Conservation (phyloP, 768 basidiomycete genomes). For the Tylopilus sp. region DNA sequence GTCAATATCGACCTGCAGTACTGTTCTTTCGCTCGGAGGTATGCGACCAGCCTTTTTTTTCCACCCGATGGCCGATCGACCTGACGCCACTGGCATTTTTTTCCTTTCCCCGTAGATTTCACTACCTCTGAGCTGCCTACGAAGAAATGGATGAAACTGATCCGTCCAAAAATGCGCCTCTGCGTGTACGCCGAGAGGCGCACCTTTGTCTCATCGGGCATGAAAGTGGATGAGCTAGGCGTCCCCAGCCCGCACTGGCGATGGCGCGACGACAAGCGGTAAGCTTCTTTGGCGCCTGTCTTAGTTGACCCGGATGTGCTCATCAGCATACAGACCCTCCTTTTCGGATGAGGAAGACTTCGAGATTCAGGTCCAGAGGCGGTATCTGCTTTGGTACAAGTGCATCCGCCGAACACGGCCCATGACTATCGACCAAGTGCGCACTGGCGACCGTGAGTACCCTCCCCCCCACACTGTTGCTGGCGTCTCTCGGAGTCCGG, state of each 20-base stretch:
- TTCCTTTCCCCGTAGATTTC: constrained; percentile 16
- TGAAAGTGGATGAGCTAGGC: constrained; percentile 4
- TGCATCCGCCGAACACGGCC: constrained; percentile 26
- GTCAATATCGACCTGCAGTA: constrained; percentile 6
- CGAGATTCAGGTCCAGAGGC: constrained; percentile 20
- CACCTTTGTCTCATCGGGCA: constrained; percentile 15
- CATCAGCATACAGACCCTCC: constrained; percentile 8
- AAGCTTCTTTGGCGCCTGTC: background rate
- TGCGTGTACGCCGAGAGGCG: constrained; percentile 12
- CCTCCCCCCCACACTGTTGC: background rate
- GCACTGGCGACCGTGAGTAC: constrained; percentile 18
- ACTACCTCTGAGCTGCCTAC: constrained; percentile 23
- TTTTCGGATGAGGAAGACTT: constrained; percentile 16
- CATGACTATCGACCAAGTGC: constrained; percentile 20
- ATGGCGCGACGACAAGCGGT: constrained; percentile 15
- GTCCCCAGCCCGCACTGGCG: constrained; percentile 9
- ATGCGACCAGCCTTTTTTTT: background rate
- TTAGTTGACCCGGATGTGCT: background rate
- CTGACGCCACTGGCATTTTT: background rate
- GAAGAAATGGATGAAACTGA: constrained; percentile 15
- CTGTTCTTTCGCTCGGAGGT: constrained; percentile 16
- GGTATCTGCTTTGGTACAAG: constrained; percentile 19
- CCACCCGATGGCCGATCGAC: background rate
- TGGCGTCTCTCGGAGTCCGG: background rate
- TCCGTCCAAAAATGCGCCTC: constrained; percentile 23